phyloP scores from a whole-genome alignment of 257 asterid genomes.

The Lycium barbarum region DNA sequence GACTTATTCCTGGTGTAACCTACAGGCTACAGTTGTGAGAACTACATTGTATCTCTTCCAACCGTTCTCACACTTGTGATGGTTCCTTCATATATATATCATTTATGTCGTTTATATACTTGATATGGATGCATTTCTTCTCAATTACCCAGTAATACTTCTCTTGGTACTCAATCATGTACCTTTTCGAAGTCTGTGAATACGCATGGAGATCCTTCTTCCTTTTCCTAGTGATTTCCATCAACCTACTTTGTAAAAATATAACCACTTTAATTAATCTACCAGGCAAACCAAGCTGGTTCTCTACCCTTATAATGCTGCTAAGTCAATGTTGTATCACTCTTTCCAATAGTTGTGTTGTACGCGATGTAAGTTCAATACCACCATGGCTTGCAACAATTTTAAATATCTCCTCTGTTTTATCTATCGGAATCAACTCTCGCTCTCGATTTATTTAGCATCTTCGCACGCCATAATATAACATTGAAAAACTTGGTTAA shows the following conservation, averaged over 20 bases:
- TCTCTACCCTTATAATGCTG: not conserved
- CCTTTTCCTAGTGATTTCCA: not conserved
- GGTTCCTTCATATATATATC: not conserved
- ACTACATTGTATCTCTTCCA: not conserved
- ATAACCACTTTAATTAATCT: not conserved
- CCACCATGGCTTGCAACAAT: not conserved
- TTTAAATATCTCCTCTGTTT: not conserved
- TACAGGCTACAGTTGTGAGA: too few relatives aligned
- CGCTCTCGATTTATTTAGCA: not conserved
- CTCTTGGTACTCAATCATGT: not conserved
- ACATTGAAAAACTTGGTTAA: not conserved
- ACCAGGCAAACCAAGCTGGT: not conserved
- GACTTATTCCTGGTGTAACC: not conserved
- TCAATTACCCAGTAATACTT: not conserved
- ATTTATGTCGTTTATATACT: not conserved
- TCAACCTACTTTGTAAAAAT: not conserved
- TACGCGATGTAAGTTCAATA: not conserved
- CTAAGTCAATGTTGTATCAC: not conserved
- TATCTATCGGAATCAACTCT: not conserved
- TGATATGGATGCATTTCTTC: slow-evolving; percentile 1
- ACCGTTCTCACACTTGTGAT: not conserved
- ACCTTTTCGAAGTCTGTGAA: not conserved
- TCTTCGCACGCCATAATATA: not conserved
- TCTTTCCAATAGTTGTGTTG: slow-evolving; percentile 1
- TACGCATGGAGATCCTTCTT: not conserved